Percentiles rank a stretch among this genome's conserved stretches.
These are phyloP conservation scores for Jimgerdemannia lactiflua DNA, from an alignment of 192 early-diverging fungal species.

Conservation along the genomic window DNA sequence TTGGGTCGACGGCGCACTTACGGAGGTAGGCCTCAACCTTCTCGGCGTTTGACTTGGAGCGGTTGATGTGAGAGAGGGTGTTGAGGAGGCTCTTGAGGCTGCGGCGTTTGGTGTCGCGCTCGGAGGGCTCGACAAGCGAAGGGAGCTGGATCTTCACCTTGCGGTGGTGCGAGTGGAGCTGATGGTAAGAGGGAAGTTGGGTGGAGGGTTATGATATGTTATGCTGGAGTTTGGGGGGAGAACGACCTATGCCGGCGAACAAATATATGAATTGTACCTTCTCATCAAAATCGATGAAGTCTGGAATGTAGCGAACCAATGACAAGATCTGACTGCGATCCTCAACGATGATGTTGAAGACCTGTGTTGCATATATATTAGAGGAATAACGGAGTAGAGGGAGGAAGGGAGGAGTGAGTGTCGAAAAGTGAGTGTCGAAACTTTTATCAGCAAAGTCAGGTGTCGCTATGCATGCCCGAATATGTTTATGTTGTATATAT, in stretches of 20 bases:
- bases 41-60: slow-evolving; percentile 39
- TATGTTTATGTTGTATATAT: no score
- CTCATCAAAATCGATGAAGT: slow-evolving; percentile 36
- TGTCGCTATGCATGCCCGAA: no score
- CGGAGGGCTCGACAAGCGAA: slow-evolving; percentile 30
- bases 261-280: slow-evolving; percentile 13
- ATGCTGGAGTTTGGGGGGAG: no score
- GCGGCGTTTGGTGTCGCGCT: slow-evolving; percentile 27
- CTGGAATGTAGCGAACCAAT: slow-evolving; percentile 31
- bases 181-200: background rate
- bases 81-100: slow-evolving; percentile 35
- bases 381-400: no score
- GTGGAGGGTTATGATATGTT: background rate
- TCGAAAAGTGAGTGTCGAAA: no score
- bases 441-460: no score
- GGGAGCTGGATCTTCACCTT: slow-evolving; percentile 29
- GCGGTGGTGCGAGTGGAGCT: slow-evolving; percentile 30
- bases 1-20: slow-evolving; percentile 32
- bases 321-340: slow-evolving; percentile 22
- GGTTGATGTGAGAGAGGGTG: background rate
- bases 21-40: slow-evolving; percentile 46
- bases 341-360: slow-evolving; percentile 37
- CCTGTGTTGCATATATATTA: slow-evolving; percentile 14
- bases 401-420: no score
- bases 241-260: no score